These are phyloP conservation scores for Saururus chinensis DNA, from an alignment of 164 flowering plant genomes.

Conservation along the genomic window DNA sequence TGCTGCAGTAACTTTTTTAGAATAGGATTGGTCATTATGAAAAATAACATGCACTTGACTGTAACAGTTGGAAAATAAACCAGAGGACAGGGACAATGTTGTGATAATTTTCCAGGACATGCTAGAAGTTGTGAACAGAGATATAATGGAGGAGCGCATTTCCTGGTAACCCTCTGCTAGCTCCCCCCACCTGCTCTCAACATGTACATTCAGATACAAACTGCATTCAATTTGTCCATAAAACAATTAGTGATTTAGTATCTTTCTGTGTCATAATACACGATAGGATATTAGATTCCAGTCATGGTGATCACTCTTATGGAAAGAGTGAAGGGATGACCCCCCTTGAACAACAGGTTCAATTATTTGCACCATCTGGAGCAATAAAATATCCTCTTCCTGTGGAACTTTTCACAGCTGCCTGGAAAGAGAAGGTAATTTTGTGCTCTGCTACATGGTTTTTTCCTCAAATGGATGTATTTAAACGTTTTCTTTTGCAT, in stretches of 20 bases:
- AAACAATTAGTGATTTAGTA: background rate
- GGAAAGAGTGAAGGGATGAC: constrained; percentile 46
- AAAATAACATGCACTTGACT: background rate
- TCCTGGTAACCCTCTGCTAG: constrained; percentile 28
- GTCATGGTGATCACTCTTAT: constrained; percentile 42
- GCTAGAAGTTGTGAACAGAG: constrained; percentile 85
- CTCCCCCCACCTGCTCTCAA: background rate
- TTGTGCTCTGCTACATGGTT: background rate
- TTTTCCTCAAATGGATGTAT: background rate
- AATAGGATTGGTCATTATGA: background rate
- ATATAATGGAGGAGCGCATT: constrained; percentile 68
- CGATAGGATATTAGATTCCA: constrained; percentile 61
- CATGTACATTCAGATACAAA: too few species aligned
- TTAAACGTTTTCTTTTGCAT: background rate
- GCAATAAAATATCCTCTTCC: constrained; percentile 64
- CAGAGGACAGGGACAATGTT: constrained; percentile 60
- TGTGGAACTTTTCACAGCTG: constrained; percentile 33
- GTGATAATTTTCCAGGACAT: constrained; percentile 92
- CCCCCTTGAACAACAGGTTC: constrained; percentile 52
- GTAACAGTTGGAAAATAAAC: constrained; percentile 53
- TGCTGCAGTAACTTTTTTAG: background rate
- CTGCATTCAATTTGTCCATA: background rate
- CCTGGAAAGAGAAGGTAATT: constrained; percentile 86
- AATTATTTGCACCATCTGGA: constrained; percentile 72
- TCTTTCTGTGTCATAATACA: background rate